Evolutionary conservation across 306 rosid genomes (phyloP).

Genomic region (Abrus precatorius): DNA sequence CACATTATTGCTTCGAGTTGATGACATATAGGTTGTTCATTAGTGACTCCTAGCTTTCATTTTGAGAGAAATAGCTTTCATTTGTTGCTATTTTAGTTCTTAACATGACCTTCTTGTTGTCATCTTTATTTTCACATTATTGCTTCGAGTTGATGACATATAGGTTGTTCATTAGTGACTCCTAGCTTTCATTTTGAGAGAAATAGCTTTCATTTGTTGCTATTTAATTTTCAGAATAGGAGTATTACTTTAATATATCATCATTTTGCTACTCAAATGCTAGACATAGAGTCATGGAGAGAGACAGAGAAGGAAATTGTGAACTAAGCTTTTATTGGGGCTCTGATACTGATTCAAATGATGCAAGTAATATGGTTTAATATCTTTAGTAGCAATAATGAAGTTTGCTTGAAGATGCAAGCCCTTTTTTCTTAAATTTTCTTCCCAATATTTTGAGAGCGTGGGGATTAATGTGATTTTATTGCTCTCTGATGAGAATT

Average conservation of each 20-base stretch:
- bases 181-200: slow-evolving; percentile 18
- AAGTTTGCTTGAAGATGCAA: slow-evolving; percentile 13
- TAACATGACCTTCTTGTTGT: neutral
- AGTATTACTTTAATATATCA: slow-evolving; percentile 3
- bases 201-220: neutral
- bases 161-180: slow-evolving; percentile 26
- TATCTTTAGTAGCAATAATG: slow-evolving; percentile 32
- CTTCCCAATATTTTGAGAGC: slow-evolving; percentile 1
- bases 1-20: slow-evolving; percentile 11
- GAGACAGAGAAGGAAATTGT: neutral
- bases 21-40: slow-evolving; percentile 26
- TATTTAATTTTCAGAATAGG: neutral
- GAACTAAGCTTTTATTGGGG: slow-evolving; percentile 27
- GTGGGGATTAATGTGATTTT: slow-evolving; percentile 25
- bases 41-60: slow-evolving; percentile 8
- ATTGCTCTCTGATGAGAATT: slow-evolving; percentile 28
- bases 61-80: slow-evolving; percentile 24
- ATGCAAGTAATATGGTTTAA: neutral
- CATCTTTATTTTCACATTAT: slow-evolving; percentile 1
- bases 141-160: slow-evolving; percentile 19
- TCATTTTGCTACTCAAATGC: slow-evolving; percentile 30
- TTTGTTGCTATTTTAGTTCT: too few species aligned
- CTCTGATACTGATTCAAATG: neutral
- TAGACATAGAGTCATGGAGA: neutral
- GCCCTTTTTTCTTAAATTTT: neutral